Evolutionary conservation across 2,329 filamentous ascomycete species (phyloP).

Genomic region (Colletotrichum camelliae): DNA sequence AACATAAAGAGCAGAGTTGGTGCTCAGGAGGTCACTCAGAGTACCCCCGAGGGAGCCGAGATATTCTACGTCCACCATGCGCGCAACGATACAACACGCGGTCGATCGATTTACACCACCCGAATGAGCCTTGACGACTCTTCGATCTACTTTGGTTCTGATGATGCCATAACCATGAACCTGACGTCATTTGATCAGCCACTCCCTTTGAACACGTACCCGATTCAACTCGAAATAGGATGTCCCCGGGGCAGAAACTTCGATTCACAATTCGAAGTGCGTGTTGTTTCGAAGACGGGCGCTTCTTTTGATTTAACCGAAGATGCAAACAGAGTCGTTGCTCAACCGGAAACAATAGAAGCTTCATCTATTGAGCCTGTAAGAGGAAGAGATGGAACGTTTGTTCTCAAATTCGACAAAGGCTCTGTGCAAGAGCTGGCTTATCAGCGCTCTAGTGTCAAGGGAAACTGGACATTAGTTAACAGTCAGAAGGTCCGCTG

Average conservation of each 20-base stretch:
- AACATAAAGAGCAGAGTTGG: conserved; percentile 24
- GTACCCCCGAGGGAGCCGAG: conserved; percentile 32
- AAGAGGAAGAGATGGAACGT: conserved; percentile 8
- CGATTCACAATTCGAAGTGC: conserved; percentile 16
- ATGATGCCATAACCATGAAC: conserved; percentile 33
- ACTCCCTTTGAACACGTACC: conserved; percentile 34
- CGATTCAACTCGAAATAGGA: conserved; percentile 25
- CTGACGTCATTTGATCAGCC: conserved; percentile 35
- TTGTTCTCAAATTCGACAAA: conserved; percentile 16
- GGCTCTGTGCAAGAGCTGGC: conserved; percentile 15
- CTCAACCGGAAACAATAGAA: conserved; percentile 18
- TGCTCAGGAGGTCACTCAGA: conserved; percentile 35
- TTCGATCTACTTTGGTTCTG: conserved; percentile 28
- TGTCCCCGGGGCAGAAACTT: conserved; percentile 2
- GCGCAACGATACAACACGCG: conserved; percentile 31
- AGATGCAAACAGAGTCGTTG: conserved; percentile 29
- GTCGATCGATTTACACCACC: conserved; percentile 36
- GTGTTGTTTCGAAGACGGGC: conserved; percentile 24
- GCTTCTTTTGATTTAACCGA: conserved; percentile 30
- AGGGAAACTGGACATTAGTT: conserved; percentile 19
- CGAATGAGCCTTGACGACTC: conserved; percentile 32
- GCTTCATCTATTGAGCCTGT: conserved; percentile 5
- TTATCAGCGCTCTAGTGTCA: conserved; percentile 23
- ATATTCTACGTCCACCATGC: conserved; percentile 40
- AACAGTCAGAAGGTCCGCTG: background rate